A percentile compares a stretch with the other conserved stretches of the same genome.
Evolutionary conservation across 192 early-diverging fungal genomes (phyloP).

Genomic region (Podila epicladia): DNA sequence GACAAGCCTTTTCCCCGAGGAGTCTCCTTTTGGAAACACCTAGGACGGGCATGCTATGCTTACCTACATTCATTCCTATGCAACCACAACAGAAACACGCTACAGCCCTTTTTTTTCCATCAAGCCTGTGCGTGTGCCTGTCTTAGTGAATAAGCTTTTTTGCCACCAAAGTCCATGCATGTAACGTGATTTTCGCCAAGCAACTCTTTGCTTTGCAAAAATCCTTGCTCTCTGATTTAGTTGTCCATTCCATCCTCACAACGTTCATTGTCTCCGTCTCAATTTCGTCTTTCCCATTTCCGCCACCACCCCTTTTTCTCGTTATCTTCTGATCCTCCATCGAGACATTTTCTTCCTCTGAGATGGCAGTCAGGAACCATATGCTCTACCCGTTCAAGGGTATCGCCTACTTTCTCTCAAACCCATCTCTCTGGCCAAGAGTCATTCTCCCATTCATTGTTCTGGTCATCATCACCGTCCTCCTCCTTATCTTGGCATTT

Average conservation of each 20-base stretch:
- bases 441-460: slow-evolving; percentile 48
- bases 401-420: slow-evolving; percentile 52
- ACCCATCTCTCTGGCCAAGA: slow-evolving; percentile 33
- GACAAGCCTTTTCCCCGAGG: too few species aligned
- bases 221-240: neutral
- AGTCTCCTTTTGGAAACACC: too few species aligned
- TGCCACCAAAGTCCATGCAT: neutral
- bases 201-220: neutral
- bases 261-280: neutral
- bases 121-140: too few species aligned
- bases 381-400: slow-evolving; percentile 52
- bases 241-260: too few species aligned
- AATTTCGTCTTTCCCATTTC: neutral
- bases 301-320: neutral
- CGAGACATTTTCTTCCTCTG: too few species aligned
- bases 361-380: slow-evolving; percentile 19
- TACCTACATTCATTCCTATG: too few species aligned
- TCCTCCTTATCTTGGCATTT: slow-evolving; percentile 49
- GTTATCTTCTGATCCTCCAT: neutral
- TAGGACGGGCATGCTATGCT: too few species aligned
- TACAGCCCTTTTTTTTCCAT: too few species aligned
- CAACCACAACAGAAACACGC: too few species aligned
- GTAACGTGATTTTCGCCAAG: neutral
- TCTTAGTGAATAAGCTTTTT: neutral
- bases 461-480: slow-evolving; percentile 32